Evolutionary conservation across 208 protist genomes (phyloP).

Genomic region (Trypanosoma theileri): DNA sequence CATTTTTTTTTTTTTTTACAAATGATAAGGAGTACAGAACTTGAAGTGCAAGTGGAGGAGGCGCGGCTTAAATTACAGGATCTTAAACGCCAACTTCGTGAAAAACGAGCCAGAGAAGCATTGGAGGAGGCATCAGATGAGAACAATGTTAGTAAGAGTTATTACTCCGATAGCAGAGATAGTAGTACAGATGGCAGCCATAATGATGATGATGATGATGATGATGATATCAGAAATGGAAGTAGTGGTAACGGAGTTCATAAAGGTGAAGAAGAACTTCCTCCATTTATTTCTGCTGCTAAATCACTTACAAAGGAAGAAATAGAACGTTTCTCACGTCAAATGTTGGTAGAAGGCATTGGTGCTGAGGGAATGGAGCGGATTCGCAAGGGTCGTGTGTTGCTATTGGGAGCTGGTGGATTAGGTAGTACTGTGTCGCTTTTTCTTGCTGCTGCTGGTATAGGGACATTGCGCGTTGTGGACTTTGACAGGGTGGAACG

Average conservation of each 20-base stretch:
- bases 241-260: not conserved
- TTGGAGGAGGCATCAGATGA: too few relatives aligned
- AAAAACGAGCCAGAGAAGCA: not conserved
- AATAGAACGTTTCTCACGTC: constrained; percentile 87
- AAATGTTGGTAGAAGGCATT: constrained; percentile 88
- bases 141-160: too few relatives aligned
- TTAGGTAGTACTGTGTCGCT: constrained; percentile 92
- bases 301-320: constrained; percentile 53
- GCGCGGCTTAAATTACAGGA: constrained; percentile 19
- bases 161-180: too few relatives aligned
- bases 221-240: not conserved
- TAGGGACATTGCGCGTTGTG: constrained; percentile 87
- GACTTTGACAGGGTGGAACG: constrained; percentile 93
- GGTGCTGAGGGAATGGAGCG: constrained; percentile 68
- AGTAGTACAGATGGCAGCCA: not conserved
- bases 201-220: not conserved
- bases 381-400: constrained; percentile 60
- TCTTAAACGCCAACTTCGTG: constrained; percentile 16
- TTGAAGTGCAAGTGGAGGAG: constrained; percentile 25
- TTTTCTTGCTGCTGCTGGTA: constrained; percentile 92
- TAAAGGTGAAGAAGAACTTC: not conserved
- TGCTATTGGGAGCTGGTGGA: constrained; percentile 94
- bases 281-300: constrained; percentile 26
- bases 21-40: constrained; percentile 1
- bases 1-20: not conserved